phyloP scores from a whole-genome alignment of 257 asterid species.

The Solanum medicagineum region DNA sequence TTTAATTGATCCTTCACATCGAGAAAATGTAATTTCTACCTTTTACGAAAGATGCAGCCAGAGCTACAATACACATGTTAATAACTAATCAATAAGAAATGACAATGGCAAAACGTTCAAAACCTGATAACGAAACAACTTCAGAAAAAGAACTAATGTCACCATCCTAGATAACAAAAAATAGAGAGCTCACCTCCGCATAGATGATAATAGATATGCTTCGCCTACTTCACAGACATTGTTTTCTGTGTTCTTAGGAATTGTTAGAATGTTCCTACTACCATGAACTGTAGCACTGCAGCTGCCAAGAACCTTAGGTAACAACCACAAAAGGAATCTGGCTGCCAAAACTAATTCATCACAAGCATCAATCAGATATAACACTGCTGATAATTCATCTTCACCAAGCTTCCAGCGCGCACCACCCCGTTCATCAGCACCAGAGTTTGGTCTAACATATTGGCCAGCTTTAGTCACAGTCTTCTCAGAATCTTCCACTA shows the following conservation, averaged over 20 bases:
- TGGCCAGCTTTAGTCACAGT: constrained; percentile 50
- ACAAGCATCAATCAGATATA: constrained; percentile 81
- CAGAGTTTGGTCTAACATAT: constrained; percentile 43
- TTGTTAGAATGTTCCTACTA: constrained; percentile 45
- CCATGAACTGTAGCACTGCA: constrained; percentile 48
- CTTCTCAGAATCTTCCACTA: constrained; percentile 73
- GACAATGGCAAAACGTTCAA: not conserved
- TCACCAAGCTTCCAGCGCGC: constrained; percentile 82
- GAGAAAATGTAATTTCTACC: not conserved
- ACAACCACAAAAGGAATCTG: constrained; percentile 85
- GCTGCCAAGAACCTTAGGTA: constrained; percentile 62
- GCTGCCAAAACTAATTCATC: constrained; percentile 60
- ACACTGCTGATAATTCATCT: constrained; percentile 63
- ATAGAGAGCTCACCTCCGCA: constrained; percentile 48
- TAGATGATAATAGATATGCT: constrained; percentile 67
- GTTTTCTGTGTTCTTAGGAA: constrained; percentile 56
- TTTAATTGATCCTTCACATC: not conserved
- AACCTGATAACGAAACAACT: not conserved
- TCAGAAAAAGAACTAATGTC: not conserved
- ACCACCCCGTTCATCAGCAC: constrained; percentile 59
- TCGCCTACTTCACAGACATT: constrained; percentile 71
- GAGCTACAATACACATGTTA: not conserved
- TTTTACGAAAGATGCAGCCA: not conserved
- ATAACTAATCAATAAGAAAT: not conserved
- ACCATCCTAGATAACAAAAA: not conserved